These are phyloP conservation scores for Ustilago nuda DNA, from an alignment of 1,284 basidiomycete genomes.

Conservation along the genomic window DNA sequence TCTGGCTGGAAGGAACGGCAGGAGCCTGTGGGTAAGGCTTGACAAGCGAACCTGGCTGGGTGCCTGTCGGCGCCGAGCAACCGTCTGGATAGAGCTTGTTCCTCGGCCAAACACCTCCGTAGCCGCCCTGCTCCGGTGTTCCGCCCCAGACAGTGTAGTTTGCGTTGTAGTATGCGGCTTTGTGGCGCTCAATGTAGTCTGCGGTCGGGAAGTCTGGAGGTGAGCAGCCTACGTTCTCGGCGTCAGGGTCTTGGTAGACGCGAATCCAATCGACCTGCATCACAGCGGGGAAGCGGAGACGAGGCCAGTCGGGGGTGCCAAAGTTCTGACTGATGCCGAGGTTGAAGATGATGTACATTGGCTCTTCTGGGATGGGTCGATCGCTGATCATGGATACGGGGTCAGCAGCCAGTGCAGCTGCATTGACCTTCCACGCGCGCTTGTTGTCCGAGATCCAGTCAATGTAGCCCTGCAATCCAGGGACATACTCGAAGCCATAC, in stretches of 20 bases:
- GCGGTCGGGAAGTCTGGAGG: slow-evolving; percentile 72
- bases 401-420: slow-evolving; percentile 79
- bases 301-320: slow-evolving; percentile 43
- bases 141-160: slow-evolving; percentile 63
- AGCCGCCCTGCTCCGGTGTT: slow-evolving; percentile 54
- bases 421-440: slow-evolving; percentile 72
- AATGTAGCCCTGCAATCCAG: slow-evolving; percentile 76
- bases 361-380: slow-evolving; percentile 55
- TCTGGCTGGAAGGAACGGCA: slow-evolving; percentile 35
- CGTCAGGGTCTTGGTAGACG: slow-evolving; percentile 54
- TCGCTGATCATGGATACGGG: slow-evolving; percentile 47
- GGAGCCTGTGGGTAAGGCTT: slow-evolving; percentile 41
- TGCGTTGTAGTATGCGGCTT: slow-evolving; percentile 53
- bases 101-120: slow-evolving; percentile 57
- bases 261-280: slow-evolving; percentile 59
- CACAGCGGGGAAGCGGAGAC: slow-evolving; percentile 45
- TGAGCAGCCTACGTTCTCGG: slow-evolving; percentile 60
- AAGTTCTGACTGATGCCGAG: slow-evolving; percentile 60
- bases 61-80: slow-evolving; percentile 34
- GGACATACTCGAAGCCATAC: slow-evolving; percentile 70
- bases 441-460: slow-evolving; percentile 71
- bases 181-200: slow-evolving; percentile 72
- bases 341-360: slow-evolving; percentile 63
- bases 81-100: slow-evolving; percentile 54
- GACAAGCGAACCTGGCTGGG: slow-evolving; percentile 43